phyloP scores from a whole-genome alignment of 2,329 filamentous ascomycete species.

The Lachnum nothofagi region DNA sequence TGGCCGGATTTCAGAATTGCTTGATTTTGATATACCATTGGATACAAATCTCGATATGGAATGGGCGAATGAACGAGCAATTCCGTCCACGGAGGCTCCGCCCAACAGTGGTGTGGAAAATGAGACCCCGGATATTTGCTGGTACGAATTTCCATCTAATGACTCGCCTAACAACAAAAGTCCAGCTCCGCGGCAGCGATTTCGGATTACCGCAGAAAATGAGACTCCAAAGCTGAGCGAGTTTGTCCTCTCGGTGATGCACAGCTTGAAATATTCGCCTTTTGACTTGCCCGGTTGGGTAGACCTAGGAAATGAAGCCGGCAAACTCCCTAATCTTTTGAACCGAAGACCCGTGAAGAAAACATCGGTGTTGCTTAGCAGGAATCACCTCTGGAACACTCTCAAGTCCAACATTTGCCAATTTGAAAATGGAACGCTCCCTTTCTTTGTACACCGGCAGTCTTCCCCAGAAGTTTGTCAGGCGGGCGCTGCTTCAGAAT shows the following conservation, averaged over 20 bases:
- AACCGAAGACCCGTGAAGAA: slow-evolving; percentile 2
- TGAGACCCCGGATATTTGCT: background rate
- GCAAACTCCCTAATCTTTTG: slow-evolving; percentile 6
- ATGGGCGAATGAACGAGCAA: background rate
- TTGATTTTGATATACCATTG: slow-evolving; percentile 3
- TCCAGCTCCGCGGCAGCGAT: background rate
- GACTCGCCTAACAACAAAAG: background rate
- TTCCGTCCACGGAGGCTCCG: too few relatives aligned
- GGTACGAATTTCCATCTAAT: background rate
- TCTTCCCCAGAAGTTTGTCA: background rate
- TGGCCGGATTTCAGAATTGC: slow-evolving; percentile 2
- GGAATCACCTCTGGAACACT: slow-evolving; percentile 11
- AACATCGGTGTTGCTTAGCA: slow-evolving; percentile 1
- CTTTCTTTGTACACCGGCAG: slow-evolving; percentile 13
- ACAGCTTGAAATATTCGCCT: slow-evolving; percentile 1
- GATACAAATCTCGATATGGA: slow-evolving; percentile 1
- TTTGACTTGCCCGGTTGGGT: slow-evolving; percentile 2
- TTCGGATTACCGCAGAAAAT: background rate
- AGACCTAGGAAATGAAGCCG: background rate
- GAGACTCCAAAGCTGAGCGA: background rate
- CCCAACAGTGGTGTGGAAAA: too few relatives aligned
- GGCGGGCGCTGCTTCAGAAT: slow-evolving; percentile 4
- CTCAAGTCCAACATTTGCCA: slow-evolving; percentile 1
- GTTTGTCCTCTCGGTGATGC: slow-evolving; percentile 1
- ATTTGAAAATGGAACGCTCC: slow-evolving; percentile 6